These are phyloP conservation scores for Reutealis trisperma DNA, from an alignment of 345 rosid species.

Conservation along the genomic window DNA sequence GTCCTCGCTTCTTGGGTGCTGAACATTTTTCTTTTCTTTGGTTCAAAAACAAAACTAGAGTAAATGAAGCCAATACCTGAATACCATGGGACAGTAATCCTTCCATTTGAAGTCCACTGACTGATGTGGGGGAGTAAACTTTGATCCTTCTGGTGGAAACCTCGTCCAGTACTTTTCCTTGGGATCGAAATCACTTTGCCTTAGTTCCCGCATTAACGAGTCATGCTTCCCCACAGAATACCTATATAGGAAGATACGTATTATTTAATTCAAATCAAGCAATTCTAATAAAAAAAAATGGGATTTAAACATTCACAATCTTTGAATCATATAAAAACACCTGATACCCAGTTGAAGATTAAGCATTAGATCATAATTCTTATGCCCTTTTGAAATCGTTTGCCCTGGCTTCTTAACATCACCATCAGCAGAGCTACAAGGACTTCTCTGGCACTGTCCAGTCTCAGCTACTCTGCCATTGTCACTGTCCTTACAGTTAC, in stretches of 20 bases:
- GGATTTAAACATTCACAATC: not conserved
- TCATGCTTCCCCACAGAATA: slow-evolving; percentile 71
- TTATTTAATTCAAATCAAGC: not conserved
- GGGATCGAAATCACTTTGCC: slow-evolving; percentile 70
- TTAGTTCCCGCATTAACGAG: slow-evolving; percentile 49
- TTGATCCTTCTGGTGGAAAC: slow-evolving; percentile 79
- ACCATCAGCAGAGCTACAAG: slow-evolving; percentile 33
- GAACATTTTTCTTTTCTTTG: not conserved
- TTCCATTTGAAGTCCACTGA: slow-evolving; percentile 75
- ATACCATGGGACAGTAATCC: slow-evolving; percentile 79
- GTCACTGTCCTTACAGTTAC: slow-evolving; percentile 7
- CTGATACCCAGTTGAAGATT: slow-evolving; percentile 78
- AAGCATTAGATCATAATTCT: slow-evolving; percentile 68
- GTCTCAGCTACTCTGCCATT: slow-evolving; percentile 7
- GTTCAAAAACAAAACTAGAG: not conserved
- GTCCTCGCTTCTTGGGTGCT: slow-evolving; percentile 1
- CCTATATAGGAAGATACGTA: slow-evolving; percentile 23
- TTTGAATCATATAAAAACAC: slow-evolving; percentile 17
- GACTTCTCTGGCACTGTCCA: slow-evolving; percentile 8
- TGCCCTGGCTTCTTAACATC: slow-evolving; percentile 66
- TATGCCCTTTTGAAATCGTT: slow-evolving; percentile 57
- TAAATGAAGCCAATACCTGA: slow-evolving; percentile 43
- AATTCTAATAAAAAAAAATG: not conserved
- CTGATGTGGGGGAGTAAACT: slow-evolving; percentile 68
- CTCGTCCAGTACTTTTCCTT: slow-evolving; percentile 75